These are phyloP conservation scores for Ophiosphaerella narmari DNA, from an alignment of 2,329 filamentous ascomycete species.

Conservation along the genomic window DNA sequence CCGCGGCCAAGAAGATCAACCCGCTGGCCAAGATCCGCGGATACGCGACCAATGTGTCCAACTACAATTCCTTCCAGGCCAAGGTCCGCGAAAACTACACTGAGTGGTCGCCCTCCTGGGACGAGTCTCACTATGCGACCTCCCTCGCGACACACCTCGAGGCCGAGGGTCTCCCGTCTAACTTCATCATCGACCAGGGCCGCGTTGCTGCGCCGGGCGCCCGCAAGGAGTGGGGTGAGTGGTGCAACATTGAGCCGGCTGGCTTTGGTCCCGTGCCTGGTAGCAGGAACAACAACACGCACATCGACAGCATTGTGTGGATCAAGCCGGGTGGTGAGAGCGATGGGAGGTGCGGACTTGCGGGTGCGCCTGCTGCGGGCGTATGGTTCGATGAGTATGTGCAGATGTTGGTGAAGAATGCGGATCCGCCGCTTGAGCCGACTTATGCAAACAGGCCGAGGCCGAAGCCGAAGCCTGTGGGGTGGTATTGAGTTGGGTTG, in stretches of 20 bases:
- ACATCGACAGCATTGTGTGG: constrained; percentile 37
- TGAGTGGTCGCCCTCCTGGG: constrained; percentile 27
- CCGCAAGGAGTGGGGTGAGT: constrained; percentile 33
- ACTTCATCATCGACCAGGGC: constrained; percentile 37
- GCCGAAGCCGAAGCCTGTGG: not conserved
- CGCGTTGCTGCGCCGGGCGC: constrained; percentile 30
- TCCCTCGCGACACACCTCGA: constrained; percentile 25
- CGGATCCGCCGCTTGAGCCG: constrained; percentile 27
- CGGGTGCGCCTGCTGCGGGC: constrained; percentile 31
- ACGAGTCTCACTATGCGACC: constrained; percentile 32
- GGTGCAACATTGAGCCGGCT: constrained; percentile 34
- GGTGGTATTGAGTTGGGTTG: not conserved
- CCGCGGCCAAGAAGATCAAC: constrained; percentile 27
- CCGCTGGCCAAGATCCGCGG: constrained; percentile 30
- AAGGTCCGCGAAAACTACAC: constrained; percentile 32
- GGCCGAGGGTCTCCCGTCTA: constrained; percentile 27
- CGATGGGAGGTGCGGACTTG: constrained; percentile 30
- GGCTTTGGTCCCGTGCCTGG: constrained; percentile 27
- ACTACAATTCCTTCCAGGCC: constrained; percentile 34
- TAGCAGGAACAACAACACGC: constrained; percentile 23
- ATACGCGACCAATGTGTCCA: constrained; percentile 32
- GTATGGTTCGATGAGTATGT: constrained; percentile 37
- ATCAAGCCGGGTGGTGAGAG: constrained; percentile 39
- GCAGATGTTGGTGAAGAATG: constrained; percentile 34
- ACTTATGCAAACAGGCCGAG: constrained; percentile 18